These are phyloP conservation scores for Ascochyta viciae-villosae DNA, from an alignment of 2,329 filamentous ascomycete genomes.

Conservation along the genomic window DNA sequence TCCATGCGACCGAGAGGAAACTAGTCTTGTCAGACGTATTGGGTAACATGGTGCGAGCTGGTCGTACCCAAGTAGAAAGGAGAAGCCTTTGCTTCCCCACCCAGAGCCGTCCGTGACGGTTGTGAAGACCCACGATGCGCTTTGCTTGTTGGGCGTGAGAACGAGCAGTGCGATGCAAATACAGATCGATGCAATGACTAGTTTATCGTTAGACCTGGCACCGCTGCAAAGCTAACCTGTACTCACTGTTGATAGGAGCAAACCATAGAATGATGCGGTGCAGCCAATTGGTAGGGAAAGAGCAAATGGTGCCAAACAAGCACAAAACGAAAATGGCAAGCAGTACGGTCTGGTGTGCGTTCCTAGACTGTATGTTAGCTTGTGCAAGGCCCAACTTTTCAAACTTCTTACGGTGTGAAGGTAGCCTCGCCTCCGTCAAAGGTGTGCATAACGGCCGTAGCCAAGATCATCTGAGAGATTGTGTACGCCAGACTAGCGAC, in stretches of 20 bases:
- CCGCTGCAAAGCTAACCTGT: background rate
- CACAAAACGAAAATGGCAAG: slow-evolving; percentile 64
- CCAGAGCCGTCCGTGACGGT: slow-evolving; percentile 68
- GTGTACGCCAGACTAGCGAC: slow-evolving; percentile 69
- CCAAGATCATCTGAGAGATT: slow-evolving; percentile 69
- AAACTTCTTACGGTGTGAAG: slow-evolving; percentile 62
- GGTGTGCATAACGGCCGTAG: slow-evolving; percentile 68
- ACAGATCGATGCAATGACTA: slow-evolving; percentile 64
- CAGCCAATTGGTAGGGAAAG: slow-evolving; percentile 65
- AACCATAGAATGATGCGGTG: slow-evolving; percentile 70
- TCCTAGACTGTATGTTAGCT: slow-evolving; percentile 49
- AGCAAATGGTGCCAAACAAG: slow-evolving; percentile 66
- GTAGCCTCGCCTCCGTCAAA: slow-evolving; percentile 59
- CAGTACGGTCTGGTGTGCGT: slow-evolving; percentile 64
- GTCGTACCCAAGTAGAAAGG: slow-evolving; percentile 65
- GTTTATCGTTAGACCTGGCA: slow-evolving; percentile 5
- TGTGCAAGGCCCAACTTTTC: background rate
- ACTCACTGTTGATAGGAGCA: slow-evolving; percentile 67
- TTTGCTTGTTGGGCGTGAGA: slow-evolving; percentile 66
- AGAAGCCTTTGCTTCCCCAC: slow-evolving; percentile 67
- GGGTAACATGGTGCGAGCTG: slow-evolving; percentile 9
- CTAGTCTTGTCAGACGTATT: slow-evolving; percentile 37
- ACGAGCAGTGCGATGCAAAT: slow-evolving; percentile 67
- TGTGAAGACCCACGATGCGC: slow-evolving; percentile 66
- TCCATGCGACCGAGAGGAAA: slow-evolving; percentile 65